These are phyloP conservation scores for Sonneratia alba DNA, from an alignment of 345 rosid species.

Conservation along the genomic window DNA sequence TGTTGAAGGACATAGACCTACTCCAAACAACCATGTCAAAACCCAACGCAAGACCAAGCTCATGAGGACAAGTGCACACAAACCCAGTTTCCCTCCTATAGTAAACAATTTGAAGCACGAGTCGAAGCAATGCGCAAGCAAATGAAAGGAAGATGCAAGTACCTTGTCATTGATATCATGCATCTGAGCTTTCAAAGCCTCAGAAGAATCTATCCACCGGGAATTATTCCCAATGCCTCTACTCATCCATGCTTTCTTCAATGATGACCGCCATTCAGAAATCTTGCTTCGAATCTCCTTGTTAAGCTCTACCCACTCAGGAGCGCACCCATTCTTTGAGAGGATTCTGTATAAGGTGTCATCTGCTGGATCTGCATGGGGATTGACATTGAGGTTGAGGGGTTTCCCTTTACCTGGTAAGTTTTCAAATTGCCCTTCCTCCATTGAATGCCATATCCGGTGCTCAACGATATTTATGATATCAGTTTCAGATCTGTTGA, in stretches of 20 bases:
- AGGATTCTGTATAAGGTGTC: conserved; percentile 79
- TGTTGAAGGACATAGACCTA: no score
- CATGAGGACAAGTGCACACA: no score
- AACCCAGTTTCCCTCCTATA: no score
- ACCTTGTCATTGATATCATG: conserved; percentile 69
- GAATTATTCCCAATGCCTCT: conserved; percentile 37
- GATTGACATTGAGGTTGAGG: conserved; percentile 47
- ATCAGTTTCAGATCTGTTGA: conserved; percentile 79
- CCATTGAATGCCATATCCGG: conserved; percentile 94
- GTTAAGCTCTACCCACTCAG: conserved; percentile 90
- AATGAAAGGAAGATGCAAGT: neutral
- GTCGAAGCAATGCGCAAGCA: neutral
- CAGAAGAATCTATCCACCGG: conserved; percentile 41
- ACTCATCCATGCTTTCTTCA: conserved; percentile 65
- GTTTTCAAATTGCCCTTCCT: conserved; percentile 90
- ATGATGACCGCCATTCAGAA: conserved; percentile 53
- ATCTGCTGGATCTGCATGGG: conserved; percentile 87
- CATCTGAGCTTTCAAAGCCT: conserved; percentile 42
- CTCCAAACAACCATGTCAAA: no score
- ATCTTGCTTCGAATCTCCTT: conserved; percentile 58
- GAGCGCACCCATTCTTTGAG: conserved; percentile 73
- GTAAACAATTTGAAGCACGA: no score
- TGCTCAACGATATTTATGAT: conserved; percentile 76
- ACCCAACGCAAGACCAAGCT: neutral
- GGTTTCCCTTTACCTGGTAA: conserved; percentile 93